A percentile compares a stretch with the other conserved stretches of the same genome.
These are phyloP conservation scores for Lichtheimia ramosa DNA, from an alignment of 371 early-diverging fungal species.

Conservation along the genomic window DNA sequence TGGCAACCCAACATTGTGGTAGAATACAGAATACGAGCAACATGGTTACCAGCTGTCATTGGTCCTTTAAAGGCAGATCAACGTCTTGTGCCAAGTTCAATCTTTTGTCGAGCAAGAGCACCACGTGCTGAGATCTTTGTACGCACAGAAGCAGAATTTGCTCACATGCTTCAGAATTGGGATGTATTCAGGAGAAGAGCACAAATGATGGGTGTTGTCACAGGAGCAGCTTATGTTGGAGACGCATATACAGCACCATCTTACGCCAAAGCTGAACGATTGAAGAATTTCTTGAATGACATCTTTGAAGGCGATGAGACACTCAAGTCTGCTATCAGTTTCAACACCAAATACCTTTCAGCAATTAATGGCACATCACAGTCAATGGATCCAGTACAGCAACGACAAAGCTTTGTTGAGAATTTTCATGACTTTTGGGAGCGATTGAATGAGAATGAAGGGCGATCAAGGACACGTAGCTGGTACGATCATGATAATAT, in stretches of 20 bases:
- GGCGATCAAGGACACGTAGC: conserved; percentile 33
- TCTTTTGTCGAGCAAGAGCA: conserved; percentile 40
- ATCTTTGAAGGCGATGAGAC: conserved; percentile 78
- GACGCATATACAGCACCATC: conserved; percentile 52
- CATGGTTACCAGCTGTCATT: conserved; percentile 42
- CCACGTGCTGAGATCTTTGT: conserved; percentile 50
- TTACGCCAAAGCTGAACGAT: conserved; percentile 63
- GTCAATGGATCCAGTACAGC: conserved; percentile 5
- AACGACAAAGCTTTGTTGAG: conserved; percentile 22
- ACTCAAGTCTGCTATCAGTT: conserved; percentile 43
- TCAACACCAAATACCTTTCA: conserved; percentile 30
- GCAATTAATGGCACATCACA: not conserved
- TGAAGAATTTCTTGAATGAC: conserved; percentile 66
- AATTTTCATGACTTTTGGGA: conserved; percentile 39
- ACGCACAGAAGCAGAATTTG: conserved; percentile 42
- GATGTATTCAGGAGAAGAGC: conserved; percentile 38
- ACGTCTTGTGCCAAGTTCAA: conserved; percentile 27
- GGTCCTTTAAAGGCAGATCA: conserved; percentile 28
- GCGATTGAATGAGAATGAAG: conserved; percentile 26
- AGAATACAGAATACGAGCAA: conserved; percentile 74
- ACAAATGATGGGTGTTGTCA: conserved; percentile 51
- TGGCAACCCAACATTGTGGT: conserved; percentile 92
- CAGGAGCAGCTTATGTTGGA: conserved; percentile 37
- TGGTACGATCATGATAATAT: conserved; percentile 49
- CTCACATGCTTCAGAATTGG: conserved; percentile 52